Evolutionary conservation across 1,284 basidiomycete species (phyloP).

Genomic region (Cryptococcus sp.): DNA sequence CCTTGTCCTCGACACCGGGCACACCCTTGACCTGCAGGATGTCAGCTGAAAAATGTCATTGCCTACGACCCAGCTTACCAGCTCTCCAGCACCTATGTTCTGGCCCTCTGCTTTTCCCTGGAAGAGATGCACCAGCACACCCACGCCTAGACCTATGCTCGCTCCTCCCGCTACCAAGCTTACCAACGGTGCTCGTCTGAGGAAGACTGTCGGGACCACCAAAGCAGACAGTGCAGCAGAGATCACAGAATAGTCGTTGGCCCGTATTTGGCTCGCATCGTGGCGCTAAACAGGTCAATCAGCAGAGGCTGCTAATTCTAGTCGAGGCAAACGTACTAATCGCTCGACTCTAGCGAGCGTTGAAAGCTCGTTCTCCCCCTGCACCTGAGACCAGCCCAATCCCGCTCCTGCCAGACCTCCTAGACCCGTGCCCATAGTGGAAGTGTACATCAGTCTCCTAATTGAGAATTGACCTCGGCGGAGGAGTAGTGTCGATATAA

Average conservation of each 20-base stretch:
- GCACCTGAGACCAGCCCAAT: constrained; percentile 30
- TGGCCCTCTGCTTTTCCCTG: constrained; percentile 37
- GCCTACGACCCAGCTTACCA: constrained; percentile 31
- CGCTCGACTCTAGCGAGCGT: constrained; percentile 34
- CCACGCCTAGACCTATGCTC: constrained; percentile 45
- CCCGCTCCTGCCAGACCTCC: constrained; percentile 32
- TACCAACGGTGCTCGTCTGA: constrained; percentile 40
- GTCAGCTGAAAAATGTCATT: too few relatives aligned
- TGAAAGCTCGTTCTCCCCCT: constrained; percentile 30
- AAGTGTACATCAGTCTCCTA: constrained; percentile 28
- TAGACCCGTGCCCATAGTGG: constrained; percentile 19
- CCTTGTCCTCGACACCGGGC: too few relatives aligned
- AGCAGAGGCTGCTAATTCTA: neutral
- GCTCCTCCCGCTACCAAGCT: constrained; percentile 45
- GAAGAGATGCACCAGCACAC: constrained; percentile 42
- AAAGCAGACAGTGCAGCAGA: constrained; percentile 44
- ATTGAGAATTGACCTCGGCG: constrained; percentile 39
- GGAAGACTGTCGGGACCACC: constrained; percentile 46
- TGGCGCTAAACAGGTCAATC: constrained; percentile 19
- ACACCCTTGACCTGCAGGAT: too few relatives aligned
- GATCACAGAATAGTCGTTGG: constrained; percentile 52
- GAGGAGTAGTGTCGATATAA: constrained; percentile 32
- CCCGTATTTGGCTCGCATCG: constrained; percentile 38
- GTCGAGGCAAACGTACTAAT: constrained; percentile 36
- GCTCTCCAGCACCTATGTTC: constrained; percentile 39